Evolutionary conservation across 1,139 yeast species (phyloP), one percentile per base, ranked within the genome.

Genomic region (Debaryomycetaceae sp.): DNA sequence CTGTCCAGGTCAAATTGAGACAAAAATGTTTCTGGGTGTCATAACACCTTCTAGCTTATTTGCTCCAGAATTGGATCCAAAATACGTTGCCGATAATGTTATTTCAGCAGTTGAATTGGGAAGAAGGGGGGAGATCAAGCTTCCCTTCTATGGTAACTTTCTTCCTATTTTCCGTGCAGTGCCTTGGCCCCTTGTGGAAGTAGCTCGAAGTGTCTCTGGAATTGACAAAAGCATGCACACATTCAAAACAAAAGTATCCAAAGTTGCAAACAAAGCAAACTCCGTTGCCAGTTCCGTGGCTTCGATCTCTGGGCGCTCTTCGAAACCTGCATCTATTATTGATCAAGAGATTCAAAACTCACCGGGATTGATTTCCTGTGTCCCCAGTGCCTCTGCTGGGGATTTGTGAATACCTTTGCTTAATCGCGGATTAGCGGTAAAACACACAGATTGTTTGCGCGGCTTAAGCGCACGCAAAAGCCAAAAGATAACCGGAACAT

Each of bases 1-100:
- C 0, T 83, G 94, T 52, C 95, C 96, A 0, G 98, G 98, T 0
- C 97, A 91, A 56, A 59, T 91, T 44, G 74, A 71, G 40, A 87
- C 96, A 0, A 54, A 60, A 5, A 75, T 91, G 87, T 91, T 91
- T 56, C 66, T 64, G 26, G 80, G 82, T 3, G 85, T 91, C 5
- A 50, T 59, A 22, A 83, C 95, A 0, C 96, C 97, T 0, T 81
- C 87, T 4, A 62, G 71, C 2, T 45, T 83, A 3, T 58, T 89
- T 14, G 98, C 98, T 0, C 98, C 97, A 0, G 87, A 85, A 47
- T 65, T 89, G 36, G 83, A 82, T 24, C 88, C 95, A 0, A 52
- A 52, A 9, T 67, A 69, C 43, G 84, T 88, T 8, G 95, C 96
- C 0, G 51, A 55, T 5, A 66, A 64, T 34, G 75, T 89, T 3